A percentile compares a stretch with the other conserved stretches of the same genome.
Evolutionary conservation across 441 rosid genomes (phyloP).

Genomic region (Flueggea neowawraea): DNA sequence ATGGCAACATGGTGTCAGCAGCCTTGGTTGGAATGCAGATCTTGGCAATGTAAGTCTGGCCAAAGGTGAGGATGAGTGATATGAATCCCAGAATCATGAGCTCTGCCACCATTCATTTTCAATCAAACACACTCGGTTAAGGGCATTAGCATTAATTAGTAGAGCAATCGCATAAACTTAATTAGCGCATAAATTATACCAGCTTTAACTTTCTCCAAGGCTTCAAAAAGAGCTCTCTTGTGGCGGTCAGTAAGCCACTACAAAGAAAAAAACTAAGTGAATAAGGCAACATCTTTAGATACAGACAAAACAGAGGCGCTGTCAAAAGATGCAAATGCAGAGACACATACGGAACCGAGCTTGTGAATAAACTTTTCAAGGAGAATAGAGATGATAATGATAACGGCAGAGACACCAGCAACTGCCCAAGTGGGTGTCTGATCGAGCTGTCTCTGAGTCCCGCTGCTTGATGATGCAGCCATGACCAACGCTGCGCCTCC

Average conservation of each 20-base stretch:
- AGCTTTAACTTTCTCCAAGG: conserved; percentile 89
- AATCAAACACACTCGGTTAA: neutral
- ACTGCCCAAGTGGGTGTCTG: conserved; percentile 96
- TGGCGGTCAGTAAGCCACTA: conserved; percentile 79
- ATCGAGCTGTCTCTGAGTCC: conserved; percentile 56
- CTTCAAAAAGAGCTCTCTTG: conserved; percentile 82
- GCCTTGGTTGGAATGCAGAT: conserved; percentile 64
- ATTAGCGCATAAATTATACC: conserved; percentile 33
- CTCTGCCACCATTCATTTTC: conserved; percentile 50
- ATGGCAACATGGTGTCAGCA: conserved; percentile 75
- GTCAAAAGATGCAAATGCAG: neutral
- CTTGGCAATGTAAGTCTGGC: conserved; percentile 49
- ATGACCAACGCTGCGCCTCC: no score
- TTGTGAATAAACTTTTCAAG: conserved; percentile 64
- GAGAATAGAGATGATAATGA: conserved; percentile 62
- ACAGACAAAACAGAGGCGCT: neutral
- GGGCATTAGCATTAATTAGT: neutral
- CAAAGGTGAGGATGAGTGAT: conserved; percentile 79
- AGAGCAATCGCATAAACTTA: no score
- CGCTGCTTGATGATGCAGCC: neutral
- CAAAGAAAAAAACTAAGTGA: neutral
- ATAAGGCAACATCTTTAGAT: no score
- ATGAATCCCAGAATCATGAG: conserved; percentile 93
- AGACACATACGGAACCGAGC: conserved; percentile 41
- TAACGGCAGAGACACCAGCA: conserved; percentile 60